phyloP scores from a whole-genome alignment of 805 yeast species.

The Myxozyma mucilagina region DNA sequence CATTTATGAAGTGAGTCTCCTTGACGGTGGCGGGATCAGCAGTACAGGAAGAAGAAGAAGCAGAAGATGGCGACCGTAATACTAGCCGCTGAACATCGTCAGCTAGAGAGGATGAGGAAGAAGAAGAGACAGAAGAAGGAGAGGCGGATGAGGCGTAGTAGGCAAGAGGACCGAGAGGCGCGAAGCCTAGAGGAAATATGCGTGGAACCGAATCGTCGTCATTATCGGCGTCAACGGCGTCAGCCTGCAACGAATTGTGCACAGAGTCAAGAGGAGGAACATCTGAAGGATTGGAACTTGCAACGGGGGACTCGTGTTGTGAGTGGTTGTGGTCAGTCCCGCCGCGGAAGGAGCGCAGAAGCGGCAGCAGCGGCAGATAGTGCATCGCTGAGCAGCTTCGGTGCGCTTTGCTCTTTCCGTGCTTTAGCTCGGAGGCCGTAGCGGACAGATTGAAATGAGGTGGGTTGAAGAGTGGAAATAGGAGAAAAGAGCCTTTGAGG shows the following conservation, averaged over 20 bases:
- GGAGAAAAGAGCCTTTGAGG: no score
- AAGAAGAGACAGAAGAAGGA: constrained; percentile 4
- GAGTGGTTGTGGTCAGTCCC: background rate
- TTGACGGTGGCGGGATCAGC: constrained; percentile 52
- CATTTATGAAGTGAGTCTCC: constrained; percentile 75
- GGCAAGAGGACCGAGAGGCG: constrained; percentile 14
- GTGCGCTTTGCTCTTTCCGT: background rate
- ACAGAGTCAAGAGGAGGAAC: no score
- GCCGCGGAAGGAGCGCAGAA: constrained; percentile 26
- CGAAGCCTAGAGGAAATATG: constrained; percentile 6
- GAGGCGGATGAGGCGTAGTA: constrained; percentile 22
- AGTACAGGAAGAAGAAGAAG: constrained; percentile 16
- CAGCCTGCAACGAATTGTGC: no score
- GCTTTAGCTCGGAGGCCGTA: no score
- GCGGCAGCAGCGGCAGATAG: constrained; percentile 27
- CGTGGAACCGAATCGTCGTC: constrained; percentile 4
- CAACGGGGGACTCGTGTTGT: no score
- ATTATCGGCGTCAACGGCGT: background rate
- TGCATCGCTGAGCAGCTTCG: constrained; percentile 11
- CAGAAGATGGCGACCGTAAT: constrained; percentile 20
- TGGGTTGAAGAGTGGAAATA: no score
- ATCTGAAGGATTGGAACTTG: no score
- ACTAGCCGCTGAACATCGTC: constrained; percentile 14
- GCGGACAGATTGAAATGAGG: no score
- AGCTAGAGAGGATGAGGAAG: constrained; percentile 3